phyloP scores from a whole-genome alignment of 2,329 filamentous ascomycete genomes.

The Calonectria ilicicola region DNA sequence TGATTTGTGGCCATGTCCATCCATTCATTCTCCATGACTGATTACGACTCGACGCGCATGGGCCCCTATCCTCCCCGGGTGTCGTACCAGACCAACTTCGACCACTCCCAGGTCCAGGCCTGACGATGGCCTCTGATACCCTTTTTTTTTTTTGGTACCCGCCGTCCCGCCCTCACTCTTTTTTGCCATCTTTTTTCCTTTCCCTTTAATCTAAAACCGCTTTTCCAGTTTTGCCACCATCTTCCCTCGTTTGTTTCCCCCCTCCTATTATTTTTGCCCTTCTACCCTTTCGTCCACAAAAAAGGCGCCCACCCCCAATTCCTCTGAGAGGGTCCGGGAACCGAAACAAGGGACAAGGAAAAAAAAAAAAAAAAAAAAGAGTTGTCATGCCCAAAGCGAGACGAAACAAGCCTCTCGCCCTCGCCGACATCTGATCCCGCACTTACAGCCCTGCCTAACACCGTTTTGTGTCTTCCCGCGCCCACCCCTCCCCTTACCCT shows the following conservation, averaged over 20 bases:
- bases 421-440: conserved; percentile 8
- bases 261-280: neutral
- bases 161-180: neutral
- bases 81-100: conserved; percentile 22
- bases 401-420: conserved; percentile 9
- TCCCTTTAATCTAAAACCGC: neutral
- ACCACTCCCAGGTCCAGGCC: conserved; percentile 11
- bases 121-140: conserved; percentile 22
- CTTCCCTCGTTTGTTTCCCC: neutral
- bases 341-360: neutral
- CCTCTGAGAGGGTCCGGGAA: neutral
- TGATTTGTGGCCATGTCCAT: conserved; percentile 7
- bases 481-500: neutral
- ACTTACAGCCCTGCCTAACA: neutral
- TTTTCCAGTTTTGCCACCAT: neutral
- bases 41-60: conserved; percentile 12
- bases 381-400: conserved; percentile 5
- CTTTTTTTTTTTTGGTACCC: no score
- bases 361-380: neutral
- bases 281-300: neutral
- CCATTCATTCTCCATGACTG: conserved; percentile 7
- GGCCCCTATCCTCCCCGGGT: conserved; percentile 21
- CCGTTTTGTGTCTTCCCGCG: conserved; percentile 2
- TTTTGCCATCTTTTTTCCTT: neutral
- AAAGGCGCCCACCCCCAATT: neutral